Evolutionary conservation across 177 flowering plant species (phyloP).

Genomic region (Tripterygium wilfordii): DNA sequence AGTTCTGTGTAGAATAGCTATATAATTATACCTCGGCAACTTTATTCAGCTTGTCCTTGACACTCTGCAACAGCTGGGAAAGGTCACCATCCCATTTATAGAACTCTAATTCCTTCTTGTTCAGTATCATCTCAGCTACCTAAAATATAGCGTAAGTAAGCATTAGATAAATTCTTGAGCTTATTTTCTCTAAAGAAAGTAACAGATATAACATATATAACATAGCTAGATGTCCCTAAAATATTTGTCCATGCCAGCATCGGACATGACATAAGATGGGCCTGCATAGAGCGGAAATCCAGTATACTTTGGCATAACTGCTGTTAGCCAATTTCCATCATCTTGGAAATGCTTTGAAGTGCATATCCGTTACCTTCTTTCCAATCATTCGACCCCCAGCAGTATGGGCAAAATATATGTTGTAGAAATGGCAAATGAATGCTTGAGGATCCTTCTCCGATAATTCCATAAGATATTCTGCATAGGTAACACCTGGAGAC

Average conservation of each 20-base stretch:
- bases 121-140: constrained; percentile 83
- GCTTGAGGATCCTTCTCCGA: constrained; percentile 89
- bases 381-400: constrained; percentile 99
- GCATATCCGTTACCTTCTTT: constrained; percentile 55
- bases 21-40: constrained; percentile 95
- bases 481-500: constrained; percentile 63
- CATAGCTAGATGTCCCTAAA: too few relatives aligned
- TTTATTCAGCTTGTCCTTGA: constrained; percentile 78
- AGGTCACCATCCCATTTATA: constrained; percentile 98
- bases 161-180: too few relatives aligned
- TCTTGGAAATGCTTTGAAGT: too few relatives aligned
- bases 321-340: too few relatives aligned
- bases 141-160: too few relatives aligned
- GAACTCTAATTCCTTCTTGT: constrained; percentile 77
- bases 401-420: constrained; percentile 84
- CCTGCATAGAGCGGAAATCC: too few relatives aligned
- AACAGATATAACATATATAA: too few relatives aligned
- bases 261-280: too few relatives aligned
- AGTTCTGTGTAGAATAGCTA: too few relatives aligned
- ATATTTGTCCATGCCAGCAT: too few relatives aligned
- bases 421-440: constrained; percentile 89
- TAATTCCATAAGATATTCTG: constrained; percentile 65
- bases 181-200: too few relatives aligned
- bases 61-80: constrained; percentile 69
- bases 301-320: too few relatives aligned